These are phyloP conservation scores for Grosmannia serpens DNA, from an alignment of 2,329 filamentous ascomycete genomes.

Conservation along the genomic window DNA sequence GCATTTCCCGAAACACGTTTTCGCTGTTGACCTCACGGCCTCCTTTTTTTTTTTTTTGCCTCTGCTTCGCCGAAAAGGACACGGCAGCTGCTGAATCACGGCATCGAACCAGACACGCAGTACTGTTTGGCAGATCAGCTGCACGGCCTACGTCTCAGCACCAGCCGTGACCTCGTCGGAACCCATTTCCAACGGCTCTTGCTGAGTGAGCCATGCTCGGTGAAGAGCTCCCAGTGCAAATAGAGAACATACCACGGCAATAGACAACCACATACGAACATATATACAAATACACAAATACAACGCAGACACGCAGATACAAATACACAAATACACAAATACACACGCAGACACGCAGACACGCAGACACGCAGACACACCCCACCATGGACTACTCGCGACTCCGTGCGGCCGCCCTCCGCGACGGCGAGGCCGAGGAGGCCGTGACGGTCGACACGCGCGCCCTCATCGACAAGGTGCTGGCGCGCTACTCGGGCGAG, in stretches of 20 bases:
- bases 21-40: too few relatives aligned
- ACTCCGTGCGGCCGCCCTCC: conserved; percentile 77
- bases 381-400: conserved; percentile 56
- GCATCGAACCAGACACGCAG: background rate
- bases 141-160: too few relatives aligned
- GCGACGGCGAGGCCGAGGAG: conserved; percentile 80
- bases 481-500: conserved; percentile 92
- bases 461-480: conserved; percentile 92
- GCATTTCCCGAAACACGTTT: background rate
- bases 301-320: background rate
- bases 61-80: background rate
- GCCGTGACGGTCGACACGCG: conserved; percentile 96
- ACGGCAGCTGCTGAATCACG: background rate
- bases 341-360: background rate
- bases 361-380: background rate
- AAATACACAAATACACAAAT: background rate
- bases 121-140: background rate
- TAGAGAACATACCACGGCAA: too few relatives aligned
- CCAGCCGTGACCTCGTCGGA: background rate
- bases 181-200: background rate
- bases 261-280: too few relatives aligned
- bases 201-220: background rate
- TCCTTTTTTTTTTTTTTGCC: too few relatives aligned
- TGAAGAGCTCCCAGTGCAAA: too few relatives aligned
- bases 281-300: background rate